Evolutionary conservation across 768 basidiomycete genomes (phyloP).

Genomic region (Trametes cingulata): DNA sequence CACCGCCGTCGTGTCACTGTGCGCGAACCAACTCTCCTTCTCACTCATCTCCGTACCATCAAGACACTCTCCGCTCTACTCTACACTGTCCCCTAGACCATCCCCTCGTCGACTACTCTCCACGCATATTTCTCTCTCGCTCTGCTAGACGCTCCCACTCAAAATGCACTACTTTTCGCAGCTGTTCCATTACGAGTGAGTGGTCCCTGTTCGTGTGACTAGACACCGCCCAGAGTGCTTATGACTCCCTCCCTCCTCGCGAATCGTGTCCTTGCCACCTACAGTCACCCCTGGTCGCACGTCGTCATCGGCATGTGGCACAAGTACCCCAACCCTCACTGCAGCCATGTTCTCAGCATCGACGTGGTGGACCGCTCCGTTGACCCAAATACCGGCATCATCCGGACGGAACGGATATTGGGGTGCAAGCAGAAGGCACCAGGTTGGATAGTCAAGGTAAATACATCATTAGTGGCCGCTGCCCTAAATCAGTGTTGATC

Average conservation of each 20-base stretch:
- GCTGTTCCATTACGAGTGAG: conserved; percentile 81
- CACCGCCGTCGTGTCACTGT: conserved; percentile 26
- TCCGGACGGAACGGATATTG: conserved; percentile 87
- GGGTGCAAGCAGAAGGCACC: conserved; percentile 94
- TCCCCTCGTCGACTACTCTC: conserved; percentile 6
- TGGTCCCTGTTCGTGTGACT: conserved; percentile 22
- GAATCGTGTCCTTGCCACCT: conserved; percentile 1
- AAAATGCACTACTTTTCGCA: conserved; percentile 87
- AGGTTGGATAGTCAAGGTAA: conserved; percentile 88
- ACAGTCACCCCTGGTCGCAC: conserved; percentile 86
- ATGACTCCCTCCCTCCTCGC: conserved; percentile 19
- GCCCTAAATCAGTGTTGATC: background rate
- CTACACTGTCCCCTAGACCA: conserved; percentile 20
- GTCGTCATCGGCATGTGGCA: conserved; percentile 93
- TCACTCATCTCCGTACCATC: conserved; percentile 15
- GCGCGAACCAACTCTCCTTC: conserved; percentile 10
- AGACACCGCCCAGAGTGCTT: conserved; percentile 14
- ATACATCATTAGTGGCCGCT: conserved; percentile 20
- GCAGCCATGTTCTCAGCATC: conserved; percentile 83
- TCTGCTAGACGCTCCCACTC: background rate
- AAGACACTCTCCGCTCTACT: conserved; percentile 16
- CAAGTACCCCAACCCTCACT: conserved; percentile 94
- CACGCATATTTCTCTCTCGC: background rate
- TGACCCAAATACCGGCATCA: conserved; percentile 81
- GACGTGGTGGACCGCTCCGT: conserved; percentile 86